Evolutionary conservation across 139 green algal species (phyloP), one percentile per base, ranked within the genome.

Genomic region (Coelastrella sp.): DNA sequence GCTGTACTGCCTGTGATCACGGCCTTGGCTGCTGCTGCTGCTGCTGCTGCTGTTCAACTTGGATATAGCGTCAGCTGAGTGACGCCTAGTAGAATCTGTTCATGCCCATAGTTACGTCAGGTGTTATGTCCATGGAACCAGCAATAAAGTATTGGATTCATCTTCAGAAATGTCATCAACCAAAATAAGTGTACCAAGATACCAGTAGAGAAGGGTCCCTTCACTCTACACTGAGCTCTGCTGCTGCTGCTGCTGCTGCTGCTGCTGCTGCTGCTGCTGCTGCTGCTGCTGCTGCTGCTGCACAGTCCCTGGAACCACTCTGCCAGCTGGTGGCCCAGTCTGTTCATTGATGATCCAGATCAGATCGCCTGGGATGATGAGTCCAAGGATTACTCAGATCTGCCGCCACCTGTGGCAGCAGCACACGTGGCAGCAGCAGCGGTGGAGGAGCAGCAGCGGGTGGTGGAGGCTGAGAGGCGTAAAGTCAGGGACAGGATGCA

Each of bases 351-450:
- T 22, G 60, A 93, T 49, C 93, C 96, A 70, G 19, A 24, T 6
- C 86, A 92, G 20, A 96, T 98, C 66, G 91, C 92, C 0, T 98
- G 94, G 93, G 96, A 98, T 63, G 96, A 98, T 85, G 96, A 95
- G 65, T 93, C 96, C 7, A 98, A 98, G 89, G 96, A 98, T 91
- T 98, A 98, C 85, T 91, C 66, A 57, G 96, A 98, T 90, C 89
- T 98, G 49, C 96, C 96, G 4, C 6, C 59, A 49, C 11, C 75
- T 35, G 59, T 82, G 58, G 88, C 78, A 57, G 84, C 84, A 75
- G 25, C 27, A 74, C 49, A 70, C n/a, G 68, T 35, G 27, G 84
- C 19, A n/a, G 84, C 68, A 9, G 84, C 72, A 82, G 84, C 84
- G 60, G 58, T 15, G 7, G 84, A 89, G 35, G 84, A 89, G 57